Base-by-base conservation (phyloP, 208 protist species). In the Endotrypanum monterogeii region DNA sequence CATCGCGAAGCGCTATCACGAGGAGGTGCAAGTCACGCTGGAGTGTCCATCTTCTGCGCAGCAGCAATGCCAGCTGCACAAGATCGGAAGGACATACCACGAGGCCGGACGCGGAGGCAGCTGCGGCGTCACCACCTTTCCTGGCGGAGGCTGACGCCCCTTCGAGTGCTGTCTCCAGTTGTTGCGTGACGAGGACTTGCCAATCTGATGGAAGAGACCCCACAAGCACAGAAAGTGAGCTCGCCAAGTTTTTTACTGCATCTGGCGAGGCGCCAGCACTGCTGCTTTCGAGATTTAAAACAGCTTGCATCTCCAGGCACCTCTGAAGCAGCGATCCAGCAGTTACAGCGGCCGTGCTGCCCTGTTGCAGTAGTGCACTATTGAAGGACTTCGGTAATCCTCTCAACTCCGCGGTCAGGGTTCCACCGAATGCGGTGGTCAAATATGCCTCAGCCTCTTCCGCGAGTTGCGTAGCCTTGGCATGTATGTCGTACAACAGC, bases 1-100 rank as follows among this genome's bases (percentile, higher is more conserved):
- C 18, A 30, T 74, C 68, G 28, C 72, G 56, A 28, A 80, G 61
- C 1, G 76, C 76, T 18, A 50, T 23, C 3, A 80, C 54, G 35
- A 44, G 39, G 23, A 80, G 76, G 16, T 44, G 0, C 23, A 80
- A 30, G 65, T 80, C 76, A 20, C 71, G 76, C 48, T 72, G 62
- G 8, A 80, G 55, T 3, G 25, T 46, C 76, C 76, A 80, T 44
- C 57, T 69, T 8, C 76, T 69, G 4, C 76, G 76, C 23, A 80
- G 48, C 52, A 80, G 65, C 54, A 80, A 54, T 4, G 55, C 76
- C 3, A 80, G 70, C 52, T 76, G 76, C 35, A 80, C 76, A 9
- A 80, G 41, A 5, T 80, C 76, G 32, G 70, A 32, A 1, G 70
- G 76, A 3, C 52, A 74, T 48, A 63, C 18, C n/a, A 62, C 23